Evolutionary conservation across 2,329 filamentous ascomycete genomes (phyloP), one percentile per base, ranked within the genome.

Genomic region (Aspergillus fructus): DNA sequence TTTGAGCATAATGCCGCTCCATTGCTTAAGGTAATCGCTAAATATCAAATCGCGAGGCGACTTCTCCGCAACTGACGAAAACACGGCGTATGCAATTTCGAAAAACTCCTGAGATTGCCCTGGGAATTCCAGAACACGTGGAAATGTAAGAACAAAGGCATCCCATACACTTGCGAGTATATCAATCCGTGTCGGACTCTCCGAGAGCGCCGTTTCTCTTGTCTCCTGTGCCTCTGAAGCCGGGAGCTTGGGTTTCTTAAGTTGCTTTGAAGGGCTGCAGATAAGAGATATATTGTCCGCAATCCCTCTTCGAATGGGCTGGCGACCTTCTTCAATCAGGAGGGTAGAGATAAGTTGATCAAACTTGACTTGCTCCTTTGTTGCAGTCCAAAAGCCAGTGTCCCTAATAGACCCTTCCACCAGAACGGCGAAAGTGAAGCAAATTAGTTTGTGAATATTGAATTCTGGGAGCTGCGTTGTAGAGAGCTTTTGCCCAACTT

Each of bases 351-450:
- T 61, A 11, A 82, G 65, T 9, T 66, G 54, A 19, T 72, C 71
- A 47, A 73, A 74, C 23, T 72, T 64, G 2, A 71, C 64, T 42
- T 76, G 69, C 11, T 70, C 58, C 37, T 76, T 76, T 53, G 80
- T 73, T 33, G 70, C 64, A 4, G 68, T 59, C 81, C 81, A 84
- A 48, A 83, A 72, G 3, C 66, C 63, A 24, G 71, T 63, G 59
- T 78, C 80, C 43, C 79, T 75, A 51, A 80, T 67, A 7, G 80
- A 80, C 2, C 74, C 76, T 65, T 83, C 80, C 11, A 82, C 69
- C 4, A 84, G 67, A 12, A 78, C 72, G 21, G 80, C 78, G 59
- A 83, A 79, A 17, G 74, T 74, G 51, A 72, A 69, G 49, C 75
- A 78, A 11, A 77, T 74, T 43, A 82, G 62, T 42, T 68, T 73